Evolutionary conservation across 2,329 filamentous ascomycete genomes (phyloP).

Genomic region (Gnomoniopsis smithogilvyi): DNA sequence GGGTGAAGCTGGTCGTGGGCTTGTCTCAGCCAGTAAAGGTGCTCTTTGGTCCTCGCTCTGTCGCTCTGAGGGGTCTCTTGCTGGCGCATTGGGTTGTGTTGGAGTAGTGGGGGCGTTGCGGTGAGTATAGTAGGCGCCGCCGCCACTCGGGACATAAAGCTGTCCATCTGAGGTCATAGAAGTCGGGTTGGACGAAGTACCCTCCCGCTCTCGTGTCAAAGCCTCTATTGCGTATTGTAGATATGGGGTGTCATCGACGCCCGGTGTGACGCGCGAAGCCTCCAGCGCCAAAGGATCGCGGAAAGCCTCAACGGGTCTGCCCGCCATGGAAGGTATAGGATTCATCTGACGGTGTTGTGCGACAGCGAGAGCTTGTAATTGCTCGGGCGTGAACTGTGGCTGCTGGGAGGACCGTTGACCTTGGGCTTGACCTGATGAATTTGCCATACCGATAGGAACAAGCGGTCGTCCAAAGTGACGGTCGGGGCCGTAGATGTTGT

Average conservation of each 20-base stretch:
- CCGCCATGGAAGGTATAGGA: constrained; percentile 7
- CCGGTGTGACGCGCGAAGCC: constrained; percentile 63
- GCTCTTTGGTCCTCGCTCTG: constrained; percentile 16
- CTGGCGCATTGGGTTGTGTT: not conserved
- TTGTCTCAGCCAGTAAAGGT: constrained; percentile 11
- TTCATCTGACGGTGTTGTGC: constrained; percentile 7
- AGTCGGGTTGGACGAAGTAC: constrained; percentile 50
- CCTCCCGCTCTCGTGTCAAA: constrained; percentile 70
- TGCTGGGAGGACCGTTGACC: constrained; percentile 19
- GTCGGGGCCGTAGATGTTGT: constrained; percentile 43
- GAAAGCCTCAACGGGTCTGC: constrained; percentile 30
- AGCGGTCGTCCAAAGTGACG: constrained; percentile 34
- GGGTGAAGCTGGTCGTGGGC: constrained; percentile 6
- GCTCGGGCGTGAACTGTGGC: constrained; percentile 19
- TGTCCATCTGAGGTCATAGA: constrained; percentile 33
- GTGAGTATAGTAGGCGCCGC: constrained; percentile 35
- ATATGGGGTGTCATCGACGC: constrained; percentile 80
- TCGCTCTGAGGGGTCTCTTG: not conserved
- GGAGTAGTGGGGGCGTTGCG: constrained; percentile 11
- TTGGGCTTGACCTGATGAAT: constrained; percentile 24
- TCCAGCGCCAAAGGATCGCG: constrained; percentile 51
- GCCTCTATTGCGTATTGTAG: constrained; percentile 89
- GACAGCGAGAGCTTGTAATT: constrained; percentile 18
- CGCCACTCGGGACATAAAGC: constrained; percentile 30
- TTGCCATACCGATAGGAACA: constrained; percentile 19